phyloP scores from a whole-genome alignment of 352 stramenopile species.

The Pythium oligandrum region DNA sequence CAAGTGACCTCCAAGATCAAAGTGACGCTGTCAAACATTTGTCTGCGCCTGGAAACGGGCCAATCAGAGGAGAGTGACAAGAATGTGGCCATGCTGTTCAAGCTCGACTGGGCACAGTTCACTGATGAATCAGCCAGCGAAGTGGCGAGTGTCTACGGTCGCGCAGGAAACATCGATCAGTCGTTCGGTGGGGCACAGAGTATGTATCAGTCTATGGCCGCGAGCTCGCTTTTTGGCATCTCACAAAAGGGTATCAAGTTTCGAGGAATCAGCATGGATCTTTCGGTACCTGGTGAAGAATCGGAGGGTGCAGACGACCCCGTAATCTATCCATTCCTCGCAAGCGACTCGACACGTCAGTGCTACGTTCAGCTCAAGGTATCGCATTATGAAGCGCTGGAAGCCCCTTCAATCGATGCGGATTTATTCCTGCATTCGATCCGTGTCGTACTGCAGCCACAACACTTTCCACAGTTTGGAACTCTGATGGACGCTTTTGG shows the following conservation, averaged over 20 bases:
- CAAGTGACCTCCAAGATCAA: constrained; percentile 90
- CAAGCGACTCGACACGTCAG: constrained; percentile 54
- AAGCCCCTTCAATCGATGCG: constrained; percentile 64
- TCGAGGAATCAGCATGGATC: constrained; percentile 74
- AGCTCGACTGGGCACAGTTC: constrained; percentile 78
- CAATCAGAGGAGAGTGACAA: constrained; percentile 40
- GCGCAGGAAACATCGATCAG: constrained; percentile 9
- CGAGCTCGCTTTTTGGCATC: constrained; percentile 76
- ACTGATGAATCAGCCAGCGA: constrained; percentile 80
- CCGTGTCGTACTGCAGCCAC: constrained; percentile 68
- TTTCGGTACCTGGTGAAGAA: constrained; percentile 55
- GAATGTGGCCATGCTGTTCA: constrained; percentile 66
- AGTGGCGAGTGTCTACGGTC: constrained; percentile 64
- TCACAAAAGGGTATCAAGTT: constrained; percentile 86
- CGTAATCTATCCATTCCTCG: constrained; percentile 46
- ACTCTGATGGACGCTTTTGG: constrained; percentile 67
- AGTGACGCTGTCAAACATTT: constrained; percentile 84
- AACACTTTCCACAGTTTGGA: constrained; percentile 72
- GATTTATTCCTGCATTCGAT: constrained; percentile 85
- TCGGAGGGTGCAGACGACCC: constrained; percentile 26
- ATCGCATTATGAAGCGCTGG: constrained; percentile 70
- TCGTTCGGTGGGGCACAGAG: constrained; percentile 14
- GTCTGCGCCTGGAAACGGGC: constrained; percentile 64
- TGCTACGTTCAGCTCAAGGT: constrained; percentile 84
- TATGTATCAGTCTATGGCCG: constrained; percentile 73